Evolutionary conservation across 345 rosid genomes (phyloP).

Genomic region (Physaria fendleri): DNA sequence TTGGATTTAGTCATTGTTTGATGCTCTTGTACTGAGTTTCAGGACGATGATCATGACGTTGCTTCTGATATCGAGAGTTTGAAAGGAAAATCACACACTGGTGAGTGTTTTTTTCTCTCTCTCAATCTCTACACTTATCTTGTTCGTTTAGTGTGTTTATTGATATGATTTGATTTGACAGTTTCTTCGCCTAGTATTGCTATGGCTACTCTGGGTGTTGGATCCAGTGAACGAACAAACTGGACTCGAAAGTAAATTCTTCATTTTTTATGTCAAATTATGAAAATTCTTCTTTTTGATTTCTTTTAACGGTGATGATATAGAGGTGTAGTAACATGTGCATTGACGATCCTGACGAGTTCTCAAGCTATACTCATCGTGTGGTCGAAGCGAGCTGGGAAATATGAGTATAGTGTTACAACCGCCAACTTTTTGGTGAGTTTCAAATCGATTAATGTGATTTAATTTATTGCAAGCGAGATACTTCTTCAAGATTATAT

Average conservation of each 20-base stretch:
- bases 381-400: conserved; percentile 99
- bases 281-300: too few species aligned
- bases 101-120: neutral
- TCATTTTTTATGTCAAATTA: neutral
- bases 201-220: conserved; percentile 32
- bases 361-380: conserved; percentile 96
- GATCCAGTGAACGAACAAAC: conserved; percentile 38
- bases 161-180: conserved; percentile 17
- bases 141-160: conserved; percentile 6
- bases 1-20: neutral
- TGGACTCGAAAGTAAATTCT: conserved; percentile 85
- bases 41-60: conserved; percentile 27
- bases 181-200: conserved; percentile 39
- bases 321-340: conserved; percentile 73
- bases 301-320: neutral
- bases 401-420: conserved; percentile 92
- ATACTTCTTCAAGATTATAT: neutral
- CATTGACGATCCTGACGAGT: conserved; percentile 83
- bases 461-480: neutral
- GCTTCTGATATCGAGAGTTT: conserved; percentile 28
- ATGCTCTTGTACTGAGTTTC: conserved; percentile 4
- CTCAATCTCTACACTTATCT: neutral
- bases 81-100: conserved; percentile 27
- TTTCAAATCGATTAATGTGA: neutral
- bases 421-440: conserved; percentile 94